Base-by-base conservation (phyloP, 768 basidiomycete genomes). In the Phanerodontia chrysosporium region DNA sequence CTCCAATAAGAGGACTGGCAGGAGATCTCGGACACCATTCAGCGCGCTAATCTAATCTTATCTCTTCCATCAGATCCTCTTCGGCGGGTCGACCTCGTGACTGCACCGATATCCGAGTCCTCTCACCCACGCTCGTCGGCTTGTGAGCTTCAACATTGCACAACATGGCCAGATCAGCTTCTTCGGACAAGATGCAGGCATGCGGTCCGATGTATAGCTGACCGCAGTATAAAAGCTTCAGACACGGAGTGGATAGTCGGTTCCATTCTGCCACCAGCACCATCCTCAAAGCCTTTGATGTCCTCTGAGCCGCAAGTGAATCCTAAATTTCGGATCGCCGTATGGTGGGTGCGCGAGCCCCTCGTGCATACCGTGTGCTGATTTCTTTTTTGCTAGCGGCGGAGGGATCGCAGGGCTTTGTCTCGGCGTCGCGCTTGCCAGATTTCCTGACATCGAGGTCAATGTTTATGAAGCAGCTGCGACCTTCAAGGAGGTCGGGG, bases 401-500 rank as follows among this genome's bases (percentile, higher is more conserved):
- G 73, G 69, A 3, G 73, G 73, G 8, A 72, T 74, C 18, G 68
- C 67, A 0, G 73, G 73, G 3, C 62, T 74, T 3, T 64, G 60
- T 12, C 64, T 73, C 2, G 71, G 71, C 14, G 64, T 71, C 8
- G 70, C 70, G 0, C 63, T 74, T 8, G 62, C 66, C 2, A 57
- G 57, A 28, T 66, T 62, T 36, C 53, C 63, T 2, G 62, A 72
- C 46, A 65, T 73, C 52, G 52, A 65, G 10, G 61, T 74, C 16
- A 58, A 69, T 25, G 59, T 74, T 3, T 74, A 73, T 42, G 73
- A 74, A 56, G 68, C 72, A 1, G 74, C 80, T 0, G 73, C 67
- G 7, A 72, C 72, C 24, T 80, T 81, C 69, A 76, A 71, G 49
- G 80, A 83, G 62, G 79, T 81, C 28, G 80, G 80, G 8, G 81